A percentile compares a stretch with the other conserved stretches of the same genome.
These are phyloP conservation scores for Phaffomyces antillensis DNA, from an alignment of 805 yeast species.

Conservation along the genomic window DNA sequence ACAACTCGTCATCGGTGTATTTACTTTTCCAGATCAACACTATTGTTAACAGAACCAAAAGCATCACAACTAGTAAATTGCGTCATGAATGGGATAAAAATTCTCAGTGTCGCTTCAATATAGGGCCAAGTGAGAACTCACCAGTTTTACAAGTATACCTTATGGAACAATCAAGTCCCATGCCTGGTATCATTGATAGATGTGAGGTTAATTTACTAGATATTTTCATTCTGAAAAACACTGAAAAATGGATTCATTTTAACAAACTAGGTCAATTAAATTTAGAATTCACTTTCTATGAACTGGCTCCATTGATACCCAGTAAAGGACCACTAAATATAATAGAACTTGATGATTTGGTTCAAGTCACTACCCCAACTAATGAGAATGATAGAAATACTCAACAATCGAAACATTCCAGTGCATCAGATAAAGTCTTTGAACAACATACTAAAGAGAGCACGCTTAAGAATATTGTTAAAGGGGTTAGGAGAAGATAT, in stretches of 20 bases:
- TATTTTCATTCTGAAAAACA: slow-evolving; percentile 10
- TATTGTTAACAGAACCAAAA: slow-evolving; percentile 11
- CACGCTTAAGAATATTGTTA: slow-evolving; percentile 13
- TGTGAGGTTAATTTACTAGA: slow-evolving; percentile 14
- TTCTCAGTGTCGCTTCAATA: slow-evolving; percentile 21
- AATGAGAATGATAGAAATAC: no score
- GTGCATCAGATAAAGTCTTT: slow-evolving; percentile 20
- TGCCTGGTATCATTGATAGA: slow-evolving; percentile 13
- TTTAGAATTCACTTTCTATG: slow-evolving; percentile 20
- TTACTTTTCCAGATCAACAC: slow-evolving; percentile 19
- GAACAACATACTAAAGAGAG: slow-evolving; percentile 17
- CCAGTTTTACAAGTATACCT: slow-evolving; percentile 13
- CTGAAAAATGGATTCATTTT: slow-evolving; percentile 11
- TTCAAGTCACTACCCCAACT: not conserved
- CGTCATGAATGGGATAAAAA: slow-evolving; percentile 14
- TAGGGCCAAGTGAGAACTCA: slow-evolving; percentile 7
- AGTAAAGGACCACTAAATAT: not conserved
- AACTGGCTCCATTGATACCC: slow-evolving; percentile 20
- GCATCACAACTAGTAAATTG: not conserved
- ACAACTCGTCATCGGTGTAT: slow-evolving; percentile 6
- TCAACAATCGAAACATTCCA: not conserved
- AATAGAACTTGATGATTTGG: not conserved
- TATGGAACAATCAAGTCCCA: slow-evolving; percentile 11
- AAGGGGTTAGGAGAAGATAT: slow-evolving; percentile 18
- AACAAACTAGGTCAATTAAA: slow-evolving; percentile 14